Evolutionary conservation across 257 asterid genomes (phyloP), one percentile per base, ranked within the genome.

Genomic region (Sherardia arvensis): DNA sequence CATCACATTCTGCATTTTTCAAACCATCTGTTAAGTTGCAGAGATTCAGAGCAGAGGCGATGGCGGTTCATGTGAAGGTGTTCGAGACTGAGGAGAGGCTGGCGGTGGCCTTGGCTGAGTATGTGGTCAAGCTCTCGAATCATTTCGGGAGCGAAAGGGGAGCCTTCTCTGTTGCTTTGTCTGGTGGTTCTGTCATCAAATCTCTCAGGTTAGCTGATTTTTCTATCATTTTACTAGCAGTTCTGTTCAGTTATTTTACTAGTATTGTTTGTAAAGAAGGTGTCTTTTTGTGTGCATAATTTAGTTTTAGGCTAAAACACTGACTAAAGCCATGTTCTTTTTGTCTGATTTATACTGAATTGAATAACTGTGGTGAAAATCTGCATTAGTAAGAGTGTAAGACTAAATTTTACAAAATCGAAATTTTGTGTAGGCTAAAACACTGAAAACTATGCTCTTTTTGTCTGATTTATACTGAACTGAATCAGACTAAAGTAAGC

Each of bases 131-230:
- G 72, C 76, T 89, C 5, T 77, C 88, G 6, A 64, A 62, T 40
- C 65, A 67, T 51, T 51, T 85, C 30, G 68, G 82, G 53, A 73
- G 66, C 59, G 76, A 81, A 62, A 77, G 90, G 49, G 73, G 27
- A 27, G 80, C 85, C 38, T 92, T 92, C 34, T 80, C 96, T n/a
- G 94, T 92, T 25, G 97, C 87, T 53, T 45, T 92, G 38, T 89
- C 96, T 55, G 96, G 99, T 25, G 99, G 99, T 30, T 89, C 95
- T 54, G 84, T 92, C 33, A 80, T 92, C 59, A 87, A 92, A 66
- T 85, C 83, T 56, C 94, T 92, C 32, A 83, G 98, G 97, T 87
- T 12, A 32, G 36, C 20, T 7, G 2, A 6, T 7, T 32, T 8
- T 33, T 58, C 32, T n/a, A n/a, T n/a, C n/a, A n/a, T n/a, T n/a